Evolutionary conservation across 306 rosid species (phyloP), one percentile per base, ranked within the genome.

Genomic region (Castanea sativa): DNA sequence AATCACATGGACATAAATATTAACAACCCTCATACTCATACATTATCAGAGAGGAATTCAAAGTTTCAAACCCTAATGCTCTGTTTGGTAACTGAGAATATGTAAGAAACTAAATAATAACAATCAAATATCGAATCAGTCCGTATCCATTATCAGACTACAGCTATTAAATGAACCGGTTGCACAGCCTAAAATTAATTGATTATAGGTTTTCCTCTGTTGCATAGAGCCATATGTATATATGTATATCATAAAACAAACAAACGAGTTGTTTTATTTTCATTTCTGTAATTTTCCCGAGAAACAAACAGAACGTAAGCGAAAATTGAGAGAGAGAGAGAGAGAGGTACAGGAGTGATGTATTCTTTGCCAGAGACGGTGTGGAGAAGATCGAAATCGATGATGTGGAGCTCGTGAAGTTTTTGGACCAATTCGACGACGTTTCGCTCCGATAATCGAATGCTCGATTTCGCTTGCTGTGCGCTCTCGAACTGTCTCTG

Each of bases 401-500:
- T 90, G 83, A 95, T 91, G 61, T 82, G 89, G 71, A 96, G 99
- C 83, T 96, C 92, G 67, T 91, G 99, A 70, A 96, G 92, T 83
- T 93, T 96, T 41, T 93, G 97, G 79, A 96, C 89, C 80, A 96
- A 90, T 86, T 96, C 99, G 82, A 96, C 98, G 77, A 96, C 96
- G 85, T 96, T 96, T 82, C 99, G 89, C 55, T 96, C 98, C 78
- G 99, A 96, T 78, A 96, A 87, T 53, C 98, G 91, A 72, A 93
- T 83, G 89, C 91, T 96, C 5, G 99, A 96, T 78, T 96, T 93
- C 12, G 91, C 99, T 76, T 96, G 91, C 89, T 96, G 99, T 4
- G 97, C 99, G 82, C 85, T 93, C 85, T 93, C 98, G 86, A 96
- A 96, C 78, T 93, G 99, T 57, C 92, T 76, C 90, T 96, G 99